These are phyloP conservation scores for Peltaster fructicola DNA, from an alignment of 2,329 filamentous ascomycete species.

Conservation along the genomic window DNA sequence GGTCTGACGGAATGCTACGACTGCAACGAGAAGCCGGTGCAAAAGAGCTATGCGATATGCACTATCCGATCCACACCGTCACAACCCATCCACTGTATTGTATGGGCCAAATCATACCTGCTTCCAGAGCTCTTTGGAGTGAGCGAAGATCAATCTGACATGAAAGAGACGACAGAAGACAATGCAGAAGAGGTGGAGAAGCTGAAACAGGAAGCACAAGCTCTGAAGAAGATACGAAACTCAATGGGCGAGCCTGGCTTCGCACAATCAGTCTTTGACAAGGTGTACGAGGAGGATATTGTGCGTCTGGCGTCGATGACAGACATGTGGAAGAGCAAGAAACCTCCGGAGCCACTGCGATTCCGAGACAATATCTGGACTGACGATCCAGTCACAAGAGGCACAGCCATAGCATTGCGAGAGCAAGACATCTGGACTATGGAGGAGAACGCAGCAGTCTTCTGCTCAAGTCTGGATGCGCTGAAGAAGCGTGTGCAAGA, in stretches of 20 bases:
- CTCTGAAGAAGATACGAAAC: conserved; percentile 64
- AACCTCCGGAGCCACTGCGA: conserved; percentile 53
- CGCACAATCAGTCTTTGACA: conserved; percentile 67
- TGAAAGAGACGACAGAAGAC: conserved; percentile 70
- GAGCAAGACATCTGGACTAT: conserved; percentile 69
- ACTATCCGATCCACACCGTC: conserved; percentile 93
- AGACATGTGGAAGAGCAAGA: conserved; percentile 86
- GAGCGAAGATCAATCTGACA: conserved; percentile 68
- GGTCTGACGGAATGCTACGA: conserved; percentile 90
- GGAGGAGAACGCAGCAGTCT: conserved; percentile 69
- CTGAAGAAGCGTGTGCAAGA: conserved; percentile 55
- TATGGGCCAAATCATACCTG: conserved; percentile 95
- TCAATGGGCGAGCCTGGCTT: conserved; percentile 68
- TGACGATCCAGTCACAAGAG: conserved; percentile 13
- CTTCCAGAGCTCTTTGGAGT: conserved; percentile 86
- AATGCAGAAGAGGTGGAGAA: conserved; percentile 82
- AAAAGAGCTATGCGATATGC: conserved; percentile 88
- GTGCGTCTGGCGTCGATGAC: conserved; percentile 68
- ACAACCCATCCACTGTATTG: conserved; percentile 95
- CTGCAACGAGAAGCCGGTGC: conserved; percentile 73
- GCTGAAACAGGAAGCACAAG: conserved; percentile 64
- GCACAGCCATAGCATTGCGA: conserved; percentile 33
- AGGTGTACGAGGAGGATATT: conserved; percentile 79
- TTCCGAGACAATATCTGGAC: conserved; percentile 35
- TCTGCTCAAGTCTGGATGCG: conserved; percentile 64